phyloP scores from a whole-genome alignment of 371 early-diverging fungal genomes.

The Massospora cicadina region DNA sequence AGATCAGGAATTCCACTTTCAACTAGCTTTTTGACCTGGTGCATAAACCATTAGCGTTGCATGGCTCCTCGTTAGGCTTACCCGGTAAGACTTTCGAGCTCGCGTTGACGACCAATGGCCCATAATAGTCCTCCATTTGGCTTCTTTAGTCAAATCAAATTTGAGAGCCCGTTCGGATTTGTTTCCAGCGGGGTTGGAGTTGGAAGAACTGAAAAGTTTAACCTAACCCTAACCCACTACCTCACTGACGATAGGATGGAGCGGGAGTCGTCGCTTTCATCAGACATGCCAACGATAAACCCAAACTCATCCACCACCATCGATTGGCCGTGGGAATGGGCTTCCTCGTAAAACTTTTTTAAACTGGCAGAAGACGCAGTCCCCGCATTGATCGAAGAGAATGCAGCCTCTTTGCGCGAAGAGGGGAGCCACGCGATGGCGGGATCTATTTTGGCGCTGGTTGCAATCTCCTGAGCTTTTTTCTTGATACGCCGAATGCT shows the following conservation, averaged over 20 bases:
- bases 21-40: constrained; percentile 45
- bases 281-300: constrained; percentile 25
- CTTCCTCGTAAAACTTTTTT: neutral
- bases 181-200: neutral
- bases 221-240: constrained; percentile 9
- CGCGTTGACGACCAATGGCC: neutral
- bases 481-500: neutral
- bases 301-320: constrained; percentile 23
- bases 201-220: neutral
- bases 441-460: constrained; percentile 6
- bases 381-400: neutral
- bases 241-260: constrained; percentile 13
- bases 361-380: neutral
- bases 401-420: neutral
- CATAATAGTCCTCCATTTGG: constrained; percentile 7
- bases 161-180: neutral
- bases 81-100: neutral
- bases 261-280: constrained; percentile 17
- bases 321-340: neutral
- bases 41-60: constrained; percentile 11
- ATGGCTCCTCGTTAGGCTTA: neutral
- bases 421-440: constrained; percentile 2
- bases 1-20: constrained; percentile 54
- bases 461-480: neutral
- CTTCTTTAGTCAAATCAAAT: constrained; percentile 9